Evolutionary conservation across 2,329 filamentous ascomycete genomes (phyloP).

Genomic region (Aureobasidium sp.): DNA sequence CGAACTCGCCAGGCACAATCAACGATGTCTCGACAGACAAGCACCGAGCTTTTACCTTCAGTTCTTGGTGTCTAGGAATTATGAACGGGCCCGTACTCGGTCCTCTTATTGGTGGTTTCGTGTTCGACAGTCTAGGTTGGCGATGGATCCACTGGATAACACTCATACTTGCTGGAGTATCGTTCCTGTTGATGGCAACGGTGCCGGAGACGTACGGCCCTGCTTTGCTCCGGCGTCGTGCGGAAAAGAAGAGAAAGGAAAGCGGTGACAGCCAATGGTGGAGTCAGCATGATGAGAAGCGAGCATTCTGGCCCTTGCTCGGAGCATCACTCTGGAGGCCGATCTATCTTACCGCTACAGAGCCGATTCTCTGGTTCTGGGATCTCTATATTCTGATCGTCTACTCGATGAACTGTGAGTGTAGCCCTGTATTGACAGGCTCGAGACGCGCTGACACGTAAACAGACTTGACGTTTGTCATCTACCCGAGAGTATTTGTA

Average conservation of each 20-base stretch:
- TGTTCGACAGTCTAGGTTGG: slow-evolving; percentile 9
- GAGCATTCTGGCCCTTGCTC: slow-evolving; percentile 33
- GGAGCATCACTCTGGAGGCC: slow-evolving; percentile 36
- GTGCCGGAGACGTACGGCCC: slow-evolving; percentile 52
- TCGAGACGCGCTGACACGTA: not conserved
- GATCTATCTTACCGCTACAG: slow-evolving; percentile 35
- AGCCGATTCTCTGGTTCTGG: slow-evolving; percentile 43
- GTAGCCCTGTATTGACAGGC: slow-evolving; percentile 15
- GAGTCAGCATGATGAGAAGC: slow-evolving; percentile 66
- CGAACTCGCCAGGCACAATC: slow-evolving; percentile 68
- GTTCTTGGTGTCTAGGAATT: slow-evolving; percentile 69
- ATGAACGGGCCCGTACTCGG: slow-evolving; percentile 47
- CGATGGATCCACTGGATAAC: slow-evolving; percentile 13
- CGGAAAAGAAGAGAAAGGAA: slow-evolving; percentile 54
- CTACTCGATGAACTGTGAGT: slow-evolving; percentile 40
- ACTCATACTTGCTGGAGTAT: slow-evolving; percentile 48
- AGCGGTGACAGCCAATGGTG: slow-evolving; percentile 64
- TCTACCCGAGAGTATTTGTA: slow-evolving; percentile 47
- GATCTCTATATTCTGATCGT: slow-evolving; percentile 44
- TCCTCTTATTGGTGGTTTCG: slow-evolving; percentile 13
- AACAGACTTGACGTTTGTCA: slow-evolving; percentile 32
- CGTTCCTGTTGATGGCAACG: slow-evolving; percentile 44
- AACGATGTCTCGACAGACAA: slow-evolving; percentile 70
- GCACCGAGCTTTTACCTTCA: slow-evolving; percentile 67
- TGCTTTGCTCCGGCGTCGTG: slow-evolving; percentile 52